phyloP scores from a whole-genome alignment of 163 green algal genomes.

The Chloromonas sp. region DNA sequence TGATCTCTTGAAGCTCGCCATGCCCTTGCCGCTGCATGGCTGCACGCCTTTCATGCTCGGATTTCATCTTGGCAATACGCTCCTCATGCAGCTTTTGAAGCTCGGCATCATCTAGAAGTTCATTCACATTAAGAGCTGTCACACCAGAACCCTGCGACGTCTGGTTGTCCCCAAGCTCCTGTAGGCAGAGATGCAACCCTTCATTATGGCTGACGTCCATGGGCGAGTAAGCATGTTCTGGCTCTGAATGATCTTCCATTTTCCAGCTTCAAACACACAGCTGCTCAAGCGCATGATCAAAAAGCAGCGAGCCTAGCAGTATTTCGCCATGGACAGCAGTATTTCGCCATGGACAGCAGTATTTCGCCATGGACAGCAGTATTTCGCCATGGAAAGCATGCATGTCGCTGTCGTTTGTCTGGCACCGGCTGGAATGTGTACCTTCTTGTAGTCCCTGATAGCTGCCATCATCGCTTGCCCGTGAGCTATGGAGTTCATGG shows the following conservation, averaged over 20 bases:
- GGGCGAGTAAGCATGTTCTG: too few relatives aligned
- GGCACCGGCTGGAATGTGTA: background rate
- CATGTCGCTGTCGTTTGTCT: too few relatives aligned
- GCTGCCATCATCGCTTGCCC: conserved; percentile 9
- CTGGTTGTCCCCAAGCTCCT: background rate
- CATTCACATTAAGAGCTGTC: conserved; percentile 44
- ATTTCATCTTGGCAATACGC: conserved; percentile 69
- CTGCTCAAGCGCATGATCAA: too few relatives aligned
- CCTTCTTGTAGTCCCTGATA: conserved; percentile 1
- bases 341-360: too few relatives aligned
- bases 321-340: too few relatives aligned
- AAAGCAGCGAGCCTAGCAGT: too few relatives aligned
- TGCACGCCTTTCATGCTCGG: conserved; percentile 74
- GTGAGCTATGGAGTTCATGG: conserved; percentile 13
- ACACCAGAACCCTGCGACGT: background rate
- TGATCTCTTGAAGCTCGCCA: conserved; percentile 68
- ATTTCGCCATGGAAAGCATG: too few relatives aligned
- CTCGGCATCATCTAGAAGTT: conserved; percentile 79
- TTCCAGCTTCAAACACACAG: too few relatives aligned
- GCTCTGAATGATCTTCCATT: too few relatives aligned
- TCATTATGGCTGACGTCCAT: too few relatives aligned
- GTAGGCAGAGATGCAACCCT: background rate
- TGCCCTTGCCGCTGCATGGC: conserved; percentile 77
- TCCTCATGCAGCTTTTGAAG: conserved; percentile 85
- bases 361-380: too few relatives aligned